Conservation (phyloP, 106 monocot genomes). For the Apostasia shenzhenica region DNA sequence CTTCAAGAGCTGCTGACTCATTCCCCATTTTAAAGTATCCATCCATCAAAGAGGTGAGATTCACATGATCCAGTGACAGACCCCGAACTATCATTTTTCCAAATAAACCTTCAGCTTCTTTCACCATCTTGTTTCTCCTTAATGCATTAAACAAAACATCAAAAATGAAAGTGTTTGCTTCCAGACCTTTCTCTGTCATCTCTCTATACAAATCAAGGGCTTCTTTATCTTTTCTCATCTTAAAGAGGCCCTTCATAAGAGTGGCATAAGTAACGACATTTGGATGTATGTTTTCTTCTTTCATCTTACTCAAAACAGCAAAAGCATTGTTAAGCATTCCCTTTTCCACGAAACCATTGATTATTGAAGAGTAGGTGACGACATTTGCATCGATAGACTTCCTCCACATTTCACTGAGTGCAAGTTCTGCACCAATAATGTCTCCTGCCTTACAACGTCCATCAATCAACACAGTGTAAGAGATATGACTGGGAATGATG, state of each 20-base stretch:
- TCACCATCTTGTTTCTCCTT: slow-evolving; percentile 55
- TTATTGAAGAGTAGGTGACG: slow-evolving; percentile 62
- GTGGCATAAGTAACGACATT: slow-evolving; percentile 59
- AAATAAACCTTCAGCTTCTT: slow-evolving; percentile 56
- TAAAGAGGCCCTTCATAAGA: slow-evolving; percentile 67
- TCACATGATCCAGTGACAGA: slow-evolving; percentile 50
- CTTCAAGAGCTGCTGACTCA: slow-evolving; percentile 43
- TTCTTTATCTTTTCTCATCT: slow-evolving; percentile 42
- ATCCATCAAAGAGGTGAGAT: slow-evolving; percentile 90
- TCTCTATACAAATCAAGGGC: slow-evolving; percentile 55
- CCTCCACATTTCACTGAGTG: slow-evolving; percentile 48
- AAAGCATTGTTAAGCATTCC: slow-evolving; percentile 54
- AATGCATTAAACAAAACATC: slow-evolving; percentile 79
- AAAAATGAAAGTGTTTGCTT: slow-evolving; percentile 43
- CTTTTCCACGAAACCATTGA: slow-evolving; percentile 68
- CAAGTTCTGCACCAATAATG: slow-evolving; percentile 41
- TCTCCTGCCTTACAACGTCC: slow-evolving; percentile 66
- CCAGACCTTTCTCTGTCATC: slow-evolving; percentile 50
- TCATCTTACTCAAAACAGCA: slow-evolving; percentile 55
- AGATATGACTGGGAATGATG: slow-evolving; percentile 32
- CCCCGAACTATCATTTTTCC: slow-evolving; percentile 41
- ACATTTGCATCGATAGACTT: slow-evolving; percentile 40
- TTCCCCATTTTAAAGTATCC: slow-evolving; percentile 70
- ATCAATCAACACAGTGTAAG: slow-evolving; percentile 69
- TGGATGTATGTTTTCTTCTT: slow-evolving; percentile 39